These are phyloP conservation scores for Fusarium sp. DNA, from an alignment of 2,329 filamentous ascomycete genomes.

Conservation along the genomic window DNA sequence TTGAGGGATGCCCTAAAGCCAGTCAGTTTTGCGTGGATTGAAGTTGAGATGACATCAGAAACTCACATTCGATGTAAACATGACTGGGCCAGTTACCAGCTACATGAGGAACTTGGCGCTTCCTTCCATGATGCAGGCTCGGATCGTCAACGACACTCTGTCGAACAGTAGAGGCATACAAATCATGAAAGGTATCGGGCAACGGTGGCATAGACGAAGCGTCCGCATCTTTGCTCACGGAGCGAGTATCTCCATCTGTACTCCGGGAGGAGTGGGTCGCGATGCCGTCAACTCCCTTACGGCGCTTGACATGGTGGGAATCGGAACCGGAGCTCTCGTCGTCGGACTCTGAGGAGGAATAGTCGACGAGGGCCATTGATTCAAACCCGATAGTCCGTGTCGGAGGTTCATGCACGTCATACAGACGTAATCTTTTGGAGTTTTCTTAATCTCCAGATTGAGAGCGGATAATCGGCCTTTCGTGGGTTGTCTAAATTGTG, in stretches of 20 bases:
- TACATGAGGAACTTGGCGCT: conserved; percentile 83
- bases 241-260: conserved; percentile 1
- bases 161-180: conserved; percentile 86
- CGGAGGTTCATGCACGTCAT: conserved; percentile 1
- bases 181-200: conserved; percentile 83
- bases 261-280: conserved; percentile 26
- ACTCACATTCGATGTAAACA: conserved; percentile 90
- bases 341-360: conserved; percentile 51
- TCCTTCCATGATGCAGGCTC: conserved; percentile 83
- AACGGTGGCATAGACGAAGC: conserved; percentile 71
- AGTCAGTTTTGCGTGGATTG: background rate
- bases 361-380: conserved; percentile 72
- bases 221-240: conserved; percentile 1
- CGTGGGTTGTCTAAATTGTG: background rate
- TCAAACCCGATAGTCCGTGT: background rate
- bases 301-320: conserved; percentile 48
- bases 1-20: conserved; percentile 63
- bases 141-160: conserved; percentile 84
- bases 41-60: background rate
- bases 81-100: conserved; percentile 94
- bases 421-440: background rate
- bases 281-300: conserved; percentile 44
- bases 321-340: conserved; percentile 35
- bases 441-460: background rate
- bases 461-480: background rate